Base-by-base conservation (phyloP, 495 filamentous ascomycete species). In the Aspergillus baeticus region DNA sequence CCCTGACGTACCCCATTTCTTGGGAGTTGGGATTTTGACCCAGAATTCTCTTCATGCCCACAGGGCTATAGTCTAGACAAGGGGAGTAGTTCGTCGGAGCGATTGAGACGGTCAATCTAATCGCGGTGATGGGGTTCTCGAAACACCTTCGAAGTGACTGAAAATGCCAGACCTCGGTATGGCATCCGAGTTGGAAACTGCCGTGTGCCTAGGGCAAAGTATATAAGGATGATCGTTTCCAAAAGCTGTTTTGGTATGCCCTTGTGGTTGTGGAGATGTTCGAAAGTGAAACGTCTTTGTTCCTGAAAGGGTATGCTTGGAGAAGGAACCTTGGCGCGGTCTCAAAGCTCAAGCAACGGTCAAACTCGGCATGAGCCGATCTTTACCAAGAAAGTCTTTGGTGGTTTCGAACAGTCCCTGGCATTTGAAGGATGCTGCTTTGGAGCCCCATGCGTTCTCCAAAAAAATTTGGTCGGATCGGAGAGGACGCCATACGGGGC, bases 101-200 rank as follows among this genome's bases (percentile, higher is more conserved):
- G 33, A 6, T 21, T 22, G 20, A 37, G 22, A 14, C 21, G 33
- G 13, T 2, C 33, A 41, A 29, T 29, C 26, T 17, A 4, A 41
- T 41, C 18, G 10, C 14, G 6, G n/a, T 17, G 37, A 41, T 41
- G 37, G 18, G 37, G n/a, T 6, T 14, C 20, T n/a, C 21, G 33
- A 49, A 49, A 49, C 46, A 49, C 6, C 33, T 6, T 10, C n/a
- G 3, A 10, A 21, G 26, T 6, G n/a, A 17, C 36, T 33, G 46
- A 37, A 36, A 29, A 36, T 34, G n/a, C 45, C 46, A 18, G 33
- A 35, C 46, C 46, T 49, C 46, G 46, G 46, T 23, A 21, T 18
- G 21, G n/a, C 31, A 37, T 23, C 46, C 33, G 18, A 37, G 21
- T 49, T 10, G 33, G 21, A 2, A 10, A 22, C 8, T 36, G 46